A percentile compares a stretch with the other conserved stretches of the same genome.
Conservation (phyloP, 2,329 filamentous ascomycete species). For the Pseudogymnoascus sp. region DNA sequence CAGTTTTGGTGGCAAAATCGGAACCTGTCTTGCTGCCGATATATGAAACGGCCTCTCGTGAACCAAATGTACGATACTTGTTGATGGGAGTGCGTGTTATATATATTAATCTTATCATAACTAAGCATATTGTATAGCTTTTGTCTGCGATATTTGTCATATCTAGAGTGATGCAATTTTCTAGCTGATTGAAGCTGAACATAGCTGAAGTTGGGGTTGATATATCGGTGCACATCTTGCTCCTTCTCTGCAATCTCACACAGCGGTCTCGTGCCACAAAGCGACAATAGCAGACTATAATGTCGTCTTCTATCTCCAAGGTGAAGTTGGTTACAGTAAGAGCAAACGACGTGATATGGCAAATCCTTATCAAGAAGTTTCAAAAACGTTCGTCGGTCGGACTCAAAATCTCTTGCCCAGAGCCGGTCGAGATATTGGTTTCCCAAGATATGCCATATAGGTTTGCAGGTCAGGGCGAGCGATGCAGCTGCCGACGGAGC, state of each 20-base stretch:
- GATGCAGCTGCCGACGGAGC: neutral
- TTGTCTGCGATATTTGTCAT: neutral
- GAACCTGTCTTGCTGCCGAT: neutral
- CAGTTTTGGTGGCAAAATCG: neutral
- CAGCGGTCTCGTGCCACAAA: neutral
- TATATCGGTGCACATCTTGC: neutral
- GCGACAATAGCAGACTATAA: neutral
- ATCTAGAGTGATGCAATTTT: neutral
- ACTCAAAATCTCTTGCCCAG: neutral
- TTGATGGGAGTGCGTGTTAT: neutral
- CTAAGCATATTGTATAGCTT: neutral
- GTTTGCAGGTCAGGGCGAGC: neutral
- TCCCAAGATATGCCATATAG: neutral
- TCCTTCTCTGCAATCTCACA: neutral
- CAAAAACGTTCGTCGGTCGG: neutral
- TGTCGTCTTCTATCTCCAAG: neutral
- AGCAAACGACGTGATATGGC: neutral
- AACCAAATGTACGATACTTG: neutral
- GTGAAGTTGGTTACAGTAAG: neutral
- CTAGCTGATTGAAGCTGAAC: neutral
- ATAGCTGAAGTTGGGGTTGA: neutral
- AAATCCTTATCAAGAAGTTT: neutral
- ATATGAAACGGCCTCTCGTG: neutral
- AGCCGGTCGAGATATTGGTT: neutral
- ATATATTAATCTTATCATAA: neutral